Percentiles rank a stretch among this genome's conserved stretches.
Conservation (phyloP, 2,329 filamentous ascomycete genomes). For the Pseudophaeomoniella oleicola region DNA sequence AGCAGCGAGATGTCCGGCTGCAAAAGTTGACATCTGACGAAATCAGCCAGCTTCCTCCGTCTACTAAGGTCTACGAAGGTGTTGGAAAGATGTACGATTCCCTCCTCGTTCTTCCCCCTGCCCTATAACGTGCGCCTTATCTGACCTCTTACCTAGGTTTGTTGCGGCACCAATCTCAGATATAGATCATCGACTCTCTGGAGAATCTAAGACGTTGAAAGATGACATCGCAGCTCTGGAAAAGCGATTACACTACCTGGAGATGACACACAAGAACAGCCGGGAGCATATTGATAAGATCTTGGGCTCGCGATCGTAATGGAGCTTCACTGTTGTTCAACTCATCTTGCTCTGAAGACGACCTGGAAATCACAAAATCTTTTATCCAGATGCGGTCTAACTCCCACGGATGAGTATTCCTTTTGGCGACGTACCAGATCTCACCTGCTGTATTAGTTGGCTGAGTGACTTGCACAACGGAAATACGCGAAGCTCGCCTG, state of each 20-base stretch:
- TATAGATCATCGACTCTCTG: slow-evolving; percentile 60
- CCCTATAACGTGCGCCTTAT: not conserved
- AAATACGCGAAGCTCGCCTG: no score
- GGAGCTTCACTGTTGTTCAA: not conserved
- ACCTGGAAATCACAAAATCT: not conserved
- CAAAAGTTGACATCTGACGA: slow-evolving; percentile 77
- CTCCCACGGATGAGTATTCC: no score
- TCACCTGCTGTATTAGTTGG: no score
- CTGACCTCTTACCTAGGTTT: slow-evolving; percentile 51
- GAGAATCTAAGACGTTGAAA: slow-evolving; percentile 61
- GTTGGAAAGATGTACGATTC: slow-evolving; percentile 82
- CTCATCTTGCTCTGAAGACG: not conserved
- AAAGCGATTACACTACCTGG: slow-evolving; percentile 83
- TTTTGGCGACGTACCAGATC: no score
- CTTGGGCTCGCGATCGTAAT: slow-evolving; percentile 32
- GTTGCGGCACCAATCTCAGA: slow-evolving; percentile 58
- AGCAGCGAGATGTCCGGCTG: slow-evolving; percentile 79
- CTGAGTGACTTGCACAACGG: no score
- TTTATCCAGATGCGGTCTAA: no score
- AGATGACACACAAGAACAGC: slow-evolving; percentile 92
- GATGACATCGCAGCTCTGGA: slow-evolving; percentile 66
- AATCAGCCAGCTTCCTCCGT: slow-evolving; percentile 57
- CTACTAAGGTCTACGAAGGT: slow-evolving; percentile 80
- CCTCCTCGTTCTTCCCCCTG: not conserved
- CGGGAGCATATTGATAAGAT: slow-evolving; percentile 83